Conservation (phyloP, 148 eudicot genomes). For the Salicornia ramosissima region DNA sequence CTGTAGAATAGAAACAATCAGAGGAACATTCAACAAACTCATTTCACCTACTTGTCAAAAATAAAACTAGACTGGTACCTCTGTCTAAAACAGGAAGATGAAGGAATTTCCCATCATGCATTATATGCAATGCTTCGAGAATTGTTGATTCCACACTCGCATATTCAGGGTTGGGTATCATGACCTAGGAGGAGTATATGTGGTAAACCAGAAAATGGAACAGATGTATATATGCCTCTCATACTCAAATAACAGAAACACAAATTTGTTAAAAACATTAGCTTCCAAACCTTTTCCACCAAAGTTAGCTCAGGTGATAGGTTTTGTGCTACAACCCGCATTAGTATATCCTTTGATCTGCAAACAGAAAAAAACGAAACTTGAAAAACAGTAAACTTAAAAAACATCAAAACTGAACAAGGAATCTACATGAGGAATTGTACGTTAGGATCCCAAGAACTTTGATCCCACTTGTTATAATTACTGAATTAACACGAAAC, state of each 20-base stretch:
- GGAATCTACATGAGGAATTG: constrained; percentile 11
- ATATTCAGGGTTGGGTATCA: constrained; percentile 89
- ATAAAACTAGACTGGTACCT: constrained; percentile 38
- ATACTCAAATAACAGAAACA: neutral
- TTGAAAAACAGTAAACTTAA: constrained; percentile 10
- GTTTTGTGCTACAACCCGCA: constrained; percentile 90
- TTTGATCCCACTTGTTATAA: constrained; percentile 53
- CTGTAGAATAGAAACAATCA: constrained; percentile 40
- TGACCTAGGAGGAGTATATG: constrained; percentile 51
- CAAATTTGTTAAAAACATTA: neutral
- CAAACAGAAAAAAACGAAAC: constrained; percentile 10
- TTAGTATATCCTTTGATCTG: constrained; percentile 91
- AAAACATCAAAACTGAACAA: neutral
- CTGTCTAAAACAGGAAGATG: constrained; percentile 91
- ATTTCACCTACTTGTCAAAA: neutral
- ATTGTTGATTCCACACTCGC: constrained; percentile 76
- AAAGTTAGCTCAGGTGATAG: constrained; percentile 77
- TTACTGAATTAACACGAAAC: constrained; percentile 60
- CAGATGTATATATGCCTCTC: constrained; percentile 11
- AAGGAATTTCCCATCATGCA: constrained; percentile 92
- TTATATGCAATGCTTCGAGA: constrained; percentile 86
- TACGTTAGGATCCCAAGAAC: constrained; percentile 93
- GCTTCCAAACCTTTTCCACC: constrained; percentile 70
- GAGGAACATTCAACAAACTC: constrained; percentile 10
- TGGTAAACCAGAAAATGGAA: neutral